phyloP scores from a whole-genome alignment of 2,329 filamentous ascomycete genomes.

The Neonectria hederae region DNA sequence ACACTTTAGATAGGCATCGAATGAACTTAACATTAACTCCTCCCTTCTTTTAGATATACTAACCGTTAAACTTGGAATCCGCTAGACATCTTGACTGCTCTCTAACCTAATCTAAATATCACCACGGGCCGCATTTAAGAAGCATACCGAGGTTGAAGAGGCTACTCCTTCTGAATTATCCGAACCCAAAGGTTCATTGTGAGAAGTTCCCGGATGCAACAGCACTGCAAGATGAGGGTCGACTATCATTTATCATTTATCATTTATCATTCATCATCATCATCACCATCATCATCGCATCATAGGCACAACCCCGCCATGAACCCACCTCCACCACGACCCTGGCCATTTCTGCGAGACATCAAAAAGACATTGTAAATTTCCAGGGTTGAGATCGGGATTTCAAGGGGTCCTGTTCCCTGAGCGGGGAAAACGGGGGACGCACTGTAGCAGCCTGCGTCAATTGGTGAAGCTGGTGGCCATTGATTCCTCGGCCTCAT shows the following conservation, averaged over 20 bases:
- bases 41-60: background rate
- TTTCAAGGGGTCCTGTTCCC: background rate
- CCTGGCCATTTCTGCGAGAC: background rate
- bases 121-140: background rate
- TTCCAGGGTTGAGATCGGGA: background rate
- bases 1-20: too few relatives aligned
- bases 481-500: constrained; percentile 10
- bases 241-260: background rate
- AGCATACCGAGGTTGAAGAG: background rate
- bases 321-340: background rate
- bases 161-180: background rate
- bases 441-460: background rate
- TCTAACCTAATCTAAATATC: background rate
- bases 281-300: constrained; percentile 9
- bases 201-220: background rate
- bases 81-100: background rate
- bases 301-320: background rate
- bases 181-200: background rate
- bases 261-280: constrained; percentile 6
- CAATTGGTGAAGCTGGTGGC: background rate
- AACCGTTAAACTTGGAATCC: too few relatives aligned
- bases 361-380: background rate
- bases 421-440: background rate
- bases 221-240: background rate
- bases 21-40: background rate